These are phyloP conservation scores for Cairneyella variabilis DNA, from an alignment of 495 filamentous ascomycete species.

Conservation along the genomic window DNA sequence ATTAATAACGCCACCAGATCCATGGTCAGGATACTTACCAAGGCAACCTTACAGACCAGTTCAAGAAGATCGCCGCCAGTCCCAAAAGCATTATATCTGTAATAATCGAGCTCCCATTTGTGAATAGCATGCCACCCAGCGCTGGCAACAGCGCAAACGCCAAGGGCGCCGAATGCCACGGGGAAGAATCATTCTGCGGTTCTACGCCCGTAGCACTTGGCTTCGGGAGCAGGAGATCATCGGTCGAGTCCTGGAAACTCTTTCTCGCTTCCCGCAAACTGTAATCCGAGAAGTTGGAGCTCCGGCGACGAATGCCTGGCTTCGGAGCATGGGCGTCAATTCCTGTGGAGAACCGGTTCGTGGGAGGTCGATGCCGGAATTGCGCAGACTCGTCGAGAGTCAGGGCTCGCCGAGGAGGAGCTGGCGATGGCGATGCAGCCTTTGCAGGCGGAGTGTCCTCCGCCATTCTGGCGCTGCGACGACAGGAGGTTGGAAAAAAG, in stretches of 20 bases:
- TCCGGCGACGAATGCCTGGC: slow-evolving; percentile 47
- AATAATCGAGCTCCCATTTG: slow-evolving; percentile 74
- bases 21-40: slow-evolving; percentile 62
- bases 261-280: slow-evolving; percentile 61
- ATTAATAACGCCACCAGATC: too few species aligned
- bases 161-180: slow-evolving; percentile 75
- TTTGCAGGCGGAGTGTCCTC: background rate
- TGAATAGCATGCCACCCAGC: slow-evolving; percentile 76
- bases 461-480: background rate
- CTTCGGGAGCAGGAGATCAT: slow-evolving; percentile 68
- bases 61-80: slow-evolving; percentile 79
- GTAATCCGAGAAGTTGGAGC: slow-evolving; percentile 72
- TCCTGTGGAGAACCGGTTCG: slow-evolving; percentile 6
- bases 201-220: slow-evolving; percentile 17
- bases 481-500: too few species aligned
- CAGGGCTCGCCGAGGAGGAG: slow-evolving; percentile 10
- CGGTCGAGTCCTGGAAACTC: slow-evolving; percentile 65
- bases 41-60: slow-evolving; percentile 88
- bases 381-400: slow-evolving; percentile 19
- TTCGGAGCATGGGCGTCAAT: background rate
- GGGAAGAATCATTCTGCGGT: slow-evolving; percentile 46
- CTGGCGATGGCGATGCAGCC: background rate
- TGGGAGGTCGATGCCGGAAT: slow-evolving; percentile 10
- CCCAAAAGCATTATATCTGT: slow-evolving; percentile 81
- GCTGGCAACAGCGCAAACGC: slow-evolving; percentile 82